Conservation (phyloP, 1,284 basidiomycete species). For the Ceratorhiza oryzae-sativae region DNA sequence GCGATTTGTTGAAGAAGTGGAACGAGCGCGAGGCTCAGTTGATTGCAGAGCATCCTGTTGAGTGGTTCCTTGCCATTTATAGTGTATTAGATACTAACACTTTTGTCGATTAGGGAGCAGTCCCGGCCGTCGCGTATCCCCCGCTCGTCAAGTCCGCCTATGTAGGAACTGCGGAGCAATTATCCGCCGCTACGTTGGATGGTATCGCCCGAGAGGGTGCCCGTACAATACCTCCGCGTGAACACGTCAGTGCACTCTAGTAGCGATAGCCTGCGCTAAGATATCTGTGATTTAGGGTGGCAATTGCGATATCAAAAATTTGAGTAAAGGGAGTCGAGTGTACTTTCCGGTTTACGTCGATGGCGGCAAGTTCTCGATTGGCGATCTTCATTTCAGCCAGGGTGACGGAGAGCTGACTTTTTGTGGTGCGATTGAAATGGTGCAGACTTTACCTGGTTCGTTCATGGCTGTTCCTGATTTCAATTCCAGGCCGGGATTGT, state of each 20-base stretch:
- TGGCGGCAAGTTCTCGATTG: conserved; percentile 78
- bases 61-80: not conserved
- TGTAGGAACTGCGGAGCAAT: conserved; percentile 64
- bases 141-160: conserved; percentile 70
- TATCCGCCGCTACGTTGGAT: conserved; percentile 58
- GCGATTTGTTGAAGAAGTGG: conserved; percentile 75
- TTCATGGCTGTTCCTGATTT: not conserved
- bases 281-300: conserved; percentile 58
- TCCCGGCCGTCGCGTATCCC: conserved; percentile 72
- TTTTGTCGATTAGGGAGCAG: conserved; percentile 49
- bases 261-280: too few species aligned
- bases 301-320: conserved; percentile 82
- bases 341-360: conserved; percentile 81
- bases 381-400: conserved; percentile 83
- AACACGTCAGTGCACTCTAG: conserved; percentile 55
- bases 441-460: conserved; percentile 43
- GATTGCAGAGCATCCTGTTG: conserved; percentile 59
- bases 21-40: conserved; percentile 73
- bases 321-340: conserved; percentile 64
- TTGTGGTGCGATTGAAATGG: conserved; percentile 84
- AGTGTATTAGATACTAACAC: conserved; percentile 39
- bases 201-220: conserved; percentile 74
- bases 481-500: conserved; percentile 70
- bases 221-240: conserved; percentile 76
- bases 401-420: conserved; percentile 76